phyloP scores from a whole-genome alignment of 441 rosid genomes.

The Corymbia citriodora region DNA sequence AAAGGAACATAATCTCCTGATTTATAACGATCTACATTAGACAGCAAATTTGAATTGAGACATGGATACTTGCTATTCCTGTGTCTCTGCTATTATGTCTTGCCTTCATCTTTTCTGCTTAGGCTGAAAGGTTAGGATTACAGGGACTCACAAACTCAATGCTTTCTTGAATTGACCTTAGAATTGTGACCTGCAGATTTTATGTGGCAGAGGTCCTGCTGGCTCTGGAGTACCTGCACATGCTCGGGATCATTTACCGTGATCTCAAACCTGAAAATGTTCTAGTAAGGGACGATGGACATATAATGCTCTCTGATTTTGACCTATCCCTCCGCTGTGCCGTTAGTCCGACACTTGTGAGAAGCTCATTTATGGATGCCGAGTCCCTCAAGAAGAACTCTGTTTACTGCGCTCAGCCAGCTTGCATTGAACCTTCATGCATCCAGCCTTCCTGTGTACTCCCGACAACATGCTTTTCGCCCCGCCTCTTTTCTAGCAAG shows the following conservation, averaged over 20 bases:
- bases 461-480: constrained; percentile 5
- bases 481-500: constrained; percentile 10
- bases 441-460: constrained; percentile 7
- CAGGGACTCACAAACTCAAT: not conserved
- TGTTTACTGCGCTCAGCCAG: not conserved
- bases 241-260: constrained; percentile 13
- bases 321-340: constrained; percentile 12
- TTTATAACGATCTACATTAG: not conserved
- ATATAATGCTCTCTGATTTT: constrained; percentile 17
- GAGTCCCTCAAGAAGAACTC: not conserved
- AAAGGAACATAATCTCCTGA: not conserved
- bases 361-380: not conserved
- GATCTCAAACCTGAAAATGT: constrained; percentile 16
- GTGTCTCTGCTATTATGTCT: not conserved
- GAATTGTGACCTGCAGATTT: constrained; percentile 2
- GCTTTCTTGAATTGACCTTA: not conserved
- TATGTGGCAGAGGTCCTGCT: constrained; percentile 9
- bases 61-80: not conserved
- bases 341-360: constrained; percentile 9
- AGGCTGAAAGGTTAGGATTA: not conserved
- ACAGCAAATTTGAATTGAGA: not conserved
- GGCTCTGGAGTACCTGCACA: constrained; percentile 17
- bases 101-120: not conserved
- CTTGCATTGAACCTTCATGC: constrained; percentile 2
- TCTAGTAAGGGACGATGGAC: constrained; percentile 12